Percentiles rank a stretch among this genome's conserved stretches.
Conservation (phyloP, 257 asterid species). For the Solanum pinnatisectum region DNA sequence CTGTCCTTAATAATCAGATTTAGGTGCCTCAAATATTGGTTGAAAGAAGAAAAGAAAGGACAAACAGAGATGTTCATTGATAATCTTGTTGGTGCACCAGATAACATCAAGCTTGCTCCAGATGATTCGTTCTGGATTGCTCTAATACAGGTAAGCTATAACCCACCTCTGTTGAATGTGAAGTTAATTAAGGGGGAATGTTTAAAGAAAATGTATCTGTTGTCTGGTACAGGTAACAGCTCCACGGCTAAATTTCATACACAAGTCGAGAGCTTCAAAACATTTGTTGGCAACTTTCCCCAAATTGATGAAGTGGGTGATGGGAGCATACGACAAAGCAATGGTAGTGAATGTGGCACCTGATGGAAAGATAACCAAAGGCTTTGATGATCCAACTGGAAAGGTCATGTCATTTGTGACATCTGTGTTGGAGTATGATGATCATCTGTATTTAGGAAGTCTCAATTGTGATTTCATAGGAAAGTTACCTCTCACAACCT, state of each 20-base stretch:
- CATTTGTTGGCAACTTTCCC: conserved; percentile 18
- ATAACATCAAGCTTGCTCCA: conserved; percentile 65
- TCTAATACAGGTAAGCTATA: conserved; percentile 28
- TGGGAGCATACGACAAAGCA: conserved; percentile 16
- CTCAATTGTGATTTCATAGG: conserved; percentile 53
- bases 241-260: conserved; percentile 18
- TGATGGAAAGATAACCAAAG: conserved; percentile 39
- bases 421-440: conserved; percentile 59
- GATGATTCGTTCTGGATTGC: conserved; percentile 81
- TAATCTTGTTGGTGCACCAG: conserved; percentile 54
- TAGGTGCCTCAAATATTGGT: conserved; percentile 65
- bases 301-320: background rate
- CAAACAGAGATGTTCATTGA: conserved; percentile 42
- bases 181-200: background rate
- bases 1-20: conserved; percentile 16
- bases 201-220: background rate
- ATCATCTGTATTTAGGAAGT: conserved; percentile 51
- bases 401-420: conserved; percentile 50
- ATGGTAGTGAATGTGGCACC: conserved; percentile 46
- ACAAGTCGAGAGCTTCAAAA: conserved; percentile 20
- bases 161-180: background rate
- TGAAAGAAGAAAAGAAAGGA: conserved; percentile 37
- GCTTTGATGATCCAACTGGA: conserved; percentile 59
- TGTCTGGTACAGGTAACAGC: conserved; percentile 19
- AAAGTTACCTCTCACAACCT: conserved; percentile 25